Conservation (phyloP, 2,329 filamentous ascomycete genomes). For the Colletotrichum shisoi region DNA sequence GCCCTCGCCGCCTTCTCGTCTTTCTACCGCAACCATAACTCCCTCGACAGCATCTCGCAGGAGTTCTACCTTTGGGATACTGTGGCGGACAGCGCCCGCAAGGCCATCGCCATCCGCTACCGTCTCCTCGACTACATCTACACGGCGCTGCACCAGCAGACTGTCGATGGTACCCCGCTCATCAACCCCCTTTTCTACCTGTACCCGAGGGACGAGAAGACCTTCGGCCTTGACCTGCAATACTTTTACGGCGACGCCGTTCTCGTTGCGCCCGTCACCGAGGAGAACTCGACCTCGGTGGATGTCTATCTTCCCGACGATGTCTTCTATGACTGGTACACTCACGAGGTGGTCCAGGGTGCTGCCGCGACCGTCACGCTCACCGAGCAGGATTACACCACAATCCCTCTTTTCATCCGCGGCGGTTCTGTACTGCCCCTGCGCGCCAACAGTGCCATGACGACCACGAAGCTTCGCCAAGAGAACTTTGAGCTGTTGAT, state of each 20-base stretch:
- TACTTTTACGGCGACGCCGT: constrained; percentile 61
- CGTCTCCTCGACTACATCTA: constrained; percentile 83
- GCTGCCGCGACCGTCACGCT: constrained; percentile 34
- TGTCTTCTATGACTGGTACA: constrained; percentile 63
- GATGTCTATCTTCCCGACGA: constrained; percentile 60
- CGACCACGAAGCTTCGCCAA: constrained; percentile 68
- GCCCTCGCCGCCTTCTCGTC: constrained; percentile 73
- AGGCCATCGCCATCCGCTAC: constrained; percentile 77
- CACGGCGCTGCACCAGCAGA: constrained; percentile 71
- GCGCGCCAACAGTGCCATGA: constrained; percentile 65
- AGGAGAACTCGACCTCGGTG: constrained; percentile 55
- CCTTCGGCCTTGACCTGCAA: constrained; percentile 58
- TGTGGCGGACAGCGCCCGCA: constrained; percentile 70
- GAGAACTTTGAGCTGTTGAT: constrained; percentile 76
- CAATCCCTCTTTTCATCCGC: constrained; percentile 73
- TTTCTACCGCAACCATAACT: constrained; percentile 76
- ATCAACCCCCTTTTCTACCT: constrained; percentile 76
- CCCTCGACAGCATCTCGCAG: constrained; percentile 56
- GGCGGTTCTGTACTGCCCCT: constrained; percentile 71
- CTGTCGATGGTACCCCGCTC: constrained; percentile 67
- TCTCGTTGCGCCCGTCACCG: constrained; percentile 59
- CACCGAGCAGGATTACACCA: constrained; percentile 51
- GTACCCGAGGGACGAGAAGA: constrained; percentile 64
- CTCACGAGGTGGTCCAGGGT: constrained; percentile 46
- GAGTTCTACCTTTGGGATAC: constrained; percentile 75